Conservation (phyloP, 2,329 filamentous ascomycete genomes). For the Scleromitrula shiraiana region DNA sequence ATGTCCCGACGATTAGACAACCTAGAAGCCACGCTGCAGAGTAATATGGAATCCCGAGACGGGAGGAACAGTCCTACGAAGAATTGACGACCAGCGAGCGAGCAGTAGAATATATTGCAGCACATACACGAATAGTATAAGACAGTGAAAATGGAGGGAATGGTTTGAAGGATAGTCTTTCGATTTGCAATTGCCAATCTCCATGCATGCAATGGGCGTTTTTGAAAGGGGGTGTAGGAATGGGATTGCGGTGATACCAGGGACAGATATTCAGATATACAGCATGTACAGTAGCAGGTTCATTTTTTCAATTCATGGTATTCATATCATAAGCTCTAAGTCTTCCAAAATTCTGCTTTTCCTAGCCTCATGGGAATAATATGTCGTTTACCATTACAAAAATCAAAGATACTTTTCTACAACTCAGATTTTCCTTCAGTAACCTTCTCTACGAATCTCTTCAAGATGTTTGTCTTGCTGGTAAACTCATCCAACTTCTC, state of each 20-base stretch:
- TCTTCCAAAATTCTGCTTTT: conserved; percentile 2
- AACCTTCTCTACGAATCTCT: conserved; percentile 60
- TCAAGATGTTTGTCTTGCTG: conserved; percentile 80
- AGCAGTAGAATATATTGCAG: not conserved
- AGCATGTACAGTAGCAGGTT: too few relatives aligned
- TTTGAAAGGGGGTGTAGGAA: not conserved
- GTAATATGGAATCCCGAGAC: conserved; percentile 17
- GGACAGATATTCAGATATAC: too few relatives aligned
- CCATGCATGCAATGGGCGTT: not conserved
- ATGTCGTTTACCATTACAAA: not conserved
- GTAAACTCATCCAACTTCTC: conserved; percentile 85
- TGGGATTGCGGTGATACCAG: not conserved
- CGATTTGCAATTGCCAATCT: too few relatives aligned
- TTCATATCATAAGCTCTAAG: too few relatives aligned
- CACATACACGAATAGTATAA: not conserved
- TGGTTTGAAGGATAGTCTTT: not conserved
- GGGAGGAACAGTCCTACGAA: conserved; percentile 24
- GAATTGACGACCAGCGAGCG: conserved; percentile 8
- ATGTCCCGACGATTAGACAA: conserved; percentile 83
- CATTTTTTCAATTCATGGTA: not conserved
- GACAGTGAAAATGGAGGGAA: not conserved
- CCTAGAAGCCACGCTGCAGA: conserved; percentile 41
- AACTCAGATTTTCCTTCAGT: conserved; percentile 53
- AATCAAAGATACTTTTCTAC: conserved; percentile 22
- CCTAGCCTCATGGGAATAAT: not conserved